phyloP scores from a whole-genome alignment of 768 basidiomycete species.

The Boletus patriciae region DNA sequence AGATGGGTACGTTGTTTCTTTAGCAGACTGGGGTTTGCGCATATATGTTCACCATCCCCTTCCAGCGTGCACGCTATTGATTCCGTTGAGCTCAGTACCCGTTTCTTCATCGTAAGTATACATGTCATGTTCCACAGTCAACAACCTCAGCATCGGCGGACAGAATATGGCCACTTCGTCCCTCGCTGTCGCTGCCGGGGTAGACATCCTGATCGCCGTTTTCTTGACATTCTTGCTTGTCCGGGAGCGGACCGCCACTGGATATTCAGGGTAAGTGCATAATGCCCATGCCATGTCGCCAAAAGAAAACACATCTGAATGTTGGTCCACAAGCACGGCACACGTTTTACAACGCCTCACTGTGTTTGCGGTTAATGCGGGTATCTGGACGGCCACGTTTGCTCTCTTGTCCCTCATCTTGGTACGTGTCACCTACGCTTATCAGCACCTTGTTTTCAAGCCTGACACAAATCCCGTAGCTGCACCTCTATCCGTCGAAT shows the following conservation, averaged over 20 bases:
- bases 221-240: conserved; percentile 2
- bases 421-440: conserved; percentile 37
- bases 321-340: not conserved
- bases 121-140: too few relatives aligned
- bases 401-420: conserved; percentile 45
- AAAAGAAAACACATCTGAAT: not conserved
- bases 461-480: not conserved
- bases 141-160: not conserved
- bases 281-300: not conserved
- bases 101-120: too few relatives aligned
- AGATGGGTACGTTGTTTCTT: too few relatives aligned
- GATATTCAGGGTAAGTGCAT: not conserved
- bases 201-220: conserved; percentile 10
- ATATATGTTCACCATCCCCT: too few relatives aligned
- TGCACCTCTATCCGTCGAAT: not conserved
- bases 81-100: too few relatives aligned
- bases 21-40: too few relatives aligned
- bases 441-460: not conserved
- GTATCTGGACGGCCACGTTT: too few relatives aligned
- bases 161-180: not conserved
- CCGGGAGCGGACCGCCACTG: not conserved
- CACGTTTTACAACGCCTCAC: too few relatives aligned
- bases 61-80: too few relatives aligned
- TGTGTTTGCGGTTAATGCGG: too few relatives aligned
- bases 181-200: not conserved